phyloP scores from a whole-genome alignment of 176 grass and related monocot species.

The Paspalum notatum region DNA sequence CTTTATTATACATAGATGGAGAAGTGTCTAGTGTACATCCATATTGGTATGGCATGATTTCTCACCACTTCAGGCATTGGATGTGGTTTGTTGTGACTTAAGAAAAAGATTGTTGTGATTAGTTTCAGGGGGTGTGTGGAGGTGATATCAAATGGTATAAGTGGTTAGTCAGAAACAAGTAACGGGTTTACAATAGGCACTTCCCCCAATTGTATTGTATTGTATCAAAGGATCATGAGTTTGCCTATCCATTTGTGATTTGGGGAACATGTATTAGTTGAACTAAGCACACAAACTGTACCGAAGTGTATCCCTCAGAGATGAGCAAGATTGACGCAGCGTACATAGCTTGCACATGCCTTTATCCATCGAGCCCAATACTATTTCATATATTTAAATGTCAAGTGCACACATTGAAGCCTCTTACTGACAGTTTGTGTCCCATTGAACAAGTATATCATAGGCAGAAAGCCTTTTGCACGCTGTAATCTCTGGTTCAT shows the following conservation, averaged over 20 bases:
- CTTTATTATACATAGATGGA: neutral
- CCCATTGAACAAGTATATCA: neutral
- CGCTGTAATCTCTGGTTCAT: neutral
- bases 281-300: neutral
- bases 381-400: neutral
- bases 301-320: slow-evolving; percentile 8
- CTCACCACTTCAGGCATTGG: neutral
- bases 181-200: neutral
- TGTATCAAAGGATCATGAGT: neutral
- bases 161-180: neutral
- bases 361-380: neutral
- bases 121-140: neutral
- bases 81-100: neutral
- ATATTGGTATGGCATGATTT: neutral
- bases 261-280: slow-evolving; percentile 4
- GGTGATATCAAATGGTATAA: neutral
- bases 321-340: neutral
- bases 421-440: neutral
- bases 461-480: slow-evolving; percentile 4
- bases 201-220: neutral
- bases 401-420: slow-evolving; percentile 12
- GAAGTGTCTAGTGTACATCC: neutral
- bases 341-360: neutral
- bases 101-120: neutral
- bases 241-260: neutral